Percentiles rank a stretch among this genome's conserved stretches.
Conservation (phyloP, 371 early-diverging fungal species). For the Parasitella parasitica region DNA sequence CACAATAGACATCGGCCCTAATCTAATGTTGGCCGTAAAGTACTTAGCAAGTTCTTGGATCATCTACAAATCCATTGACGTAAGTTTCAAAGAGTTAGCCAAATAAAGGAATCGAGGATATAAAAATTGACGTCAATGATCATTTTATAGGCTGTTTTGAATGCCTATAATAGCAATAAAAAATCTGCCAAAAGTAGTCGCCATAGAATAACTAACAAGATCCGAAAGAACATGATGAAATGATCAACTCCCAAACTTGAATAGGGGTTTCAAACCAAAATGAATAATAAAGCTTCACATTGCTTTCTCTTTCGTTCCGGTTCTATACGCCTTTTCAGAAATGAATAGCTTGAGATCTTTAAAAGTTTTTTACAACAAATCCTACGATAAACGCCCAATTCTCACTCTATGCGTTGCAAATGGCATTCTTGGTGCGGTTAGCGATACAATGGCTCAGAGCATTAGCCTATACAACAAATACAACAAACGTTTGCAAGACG, state of each 20-base stretch:
- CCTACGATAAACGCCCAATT: slow-evolving; percentile 60
- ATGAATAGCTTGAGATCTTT: slow-evolving; percentile 33
- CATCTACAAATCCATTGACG: slow-evolving; percentile 22
- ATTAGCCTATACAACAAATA: slow-evolving; percentile 38
- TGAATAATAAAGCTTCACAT: background rate
- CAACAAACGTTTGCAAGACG: slow-evolving; percentile 8
- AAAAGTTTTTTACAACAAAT: slow-evolving; percentile 43
- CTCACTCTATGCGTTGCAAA: slow-evolving; percentile 73
- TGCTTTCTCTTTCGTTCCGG: background rate
- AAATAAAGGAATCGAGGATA: background rate
- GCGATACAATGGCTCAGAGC: slow-evolving; percentile 71
- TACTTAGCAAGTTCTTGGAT: slow-evolving; percentile 15
- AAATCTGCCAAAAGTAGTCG: background rate
- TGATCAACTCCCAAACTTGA: background rate
- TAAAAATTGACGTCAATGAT: slow-evolving; percentile 18
- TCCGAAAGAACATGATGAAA: background rate
- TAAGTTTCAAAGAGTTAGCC: slow-evolving; percentile 11
- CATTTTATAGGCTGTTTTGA: background rate
- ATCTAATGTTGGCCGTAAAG: slow-evolving; percentile 12
- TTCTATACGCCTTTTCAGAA: background rate
- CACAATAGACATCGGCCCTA: slow-evolving; percentile 20
- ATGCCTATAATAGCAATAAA: background rate
- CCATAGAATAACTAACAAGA: slow-evolving; percentile 2
- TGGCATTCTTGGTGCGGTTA: slow-evolving; percentile 65
- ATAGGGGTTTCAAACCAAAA: slow-evolving; percentile 1